Evolutionary conservation across 2,329 filamentous ascomycete species (phyloP).

Genomic region (Hypoxylon sp.): DNA sequence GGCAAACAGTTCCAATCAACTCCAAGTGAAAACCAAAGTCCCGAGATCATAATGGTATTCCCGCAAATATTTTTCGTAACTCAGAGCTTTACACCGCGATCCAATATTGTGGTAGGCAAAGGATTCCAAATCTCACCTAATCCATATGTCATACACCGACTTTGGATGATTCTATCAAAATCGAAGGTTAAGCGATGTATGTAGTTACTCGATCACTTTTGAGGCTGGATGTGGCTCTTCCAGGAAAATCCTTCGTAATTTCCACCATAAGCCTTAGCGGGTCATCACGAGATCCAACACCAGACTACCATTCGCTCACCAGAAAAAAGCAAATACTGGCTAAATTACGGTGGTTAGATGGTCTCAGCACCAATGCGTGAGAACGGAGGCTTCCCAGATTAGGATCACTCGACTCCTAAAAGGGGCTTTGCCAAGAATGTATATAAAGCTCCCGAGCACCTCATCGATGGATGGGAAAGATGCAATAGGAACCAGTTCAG

Average conservation of each 20-base stretch:
- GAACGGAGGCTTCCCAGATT: conserved; percentile 2
- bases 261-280: conserved; percentile 32
- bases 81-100: neutral
- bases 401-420: conserved; percentile 9
- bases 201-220: neutral
- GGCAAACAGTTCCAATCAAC: neutral
- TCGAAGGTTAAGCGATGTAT: conserved; percentile 1
- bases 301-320: conserved; percentile 13
- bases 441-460: conserved; percentile 32
- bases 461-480: conserved; percentile 18
- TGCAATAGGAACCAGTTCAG: conserved; percentile 18
- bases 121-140: conserved; percentile 31
- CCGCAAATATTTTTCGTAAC: neutral
- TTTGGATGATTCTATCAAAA: conserved; percentile 15
- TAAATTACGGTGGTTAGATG: conserved; percentile 21
- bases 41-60: neutral
- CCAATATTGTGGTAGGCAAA: conserved; percentile 5
- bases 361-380: neutral
- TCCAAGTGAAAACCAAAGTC: conserved; percentile 1
- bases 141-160: conserved; percentile 2
- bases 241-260: conserved; percentile 33
- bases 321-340: conserved; percentile 23
- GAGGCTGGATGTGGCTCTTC: conserved; percentile 23
- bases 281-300: conserved; percentile 17
- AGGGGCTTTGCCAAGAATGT: conserved; percentile 28